phyloP scores from a whole-genome alignment of 306 rosid genomes.

The Cyclanthera cordifolia region DNA sequence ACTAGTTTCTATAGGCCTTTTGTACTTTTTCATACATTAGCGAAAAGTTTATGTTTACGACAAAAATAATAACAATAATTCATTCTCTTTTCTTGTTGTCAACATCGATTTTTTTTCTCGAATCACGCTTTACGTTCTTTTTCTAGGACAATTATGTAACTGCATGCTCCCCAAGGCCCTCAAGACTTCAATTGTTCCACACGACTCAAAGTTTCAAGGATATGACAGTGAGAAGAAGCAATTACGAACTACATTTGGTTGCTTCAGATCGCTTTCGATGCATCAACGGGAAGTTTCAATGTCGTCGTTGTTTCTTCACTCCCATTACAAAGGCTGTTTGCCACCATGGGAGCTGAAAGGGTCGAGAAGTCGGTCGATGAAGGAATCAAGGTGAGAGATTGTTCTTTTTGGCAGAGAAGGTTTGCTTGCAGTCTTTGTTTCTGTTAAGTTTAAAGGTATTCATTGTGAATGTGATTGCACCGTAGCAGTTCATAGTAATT shows the following conservation, averaged over 20 bases:
- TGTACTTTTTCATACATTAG: no score
- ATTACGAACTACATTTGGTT: conserved; percentile 52
- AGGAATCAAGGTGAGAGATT: conserved; percentile 26
- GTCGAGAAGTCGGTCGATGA: conserved; percentile 46
- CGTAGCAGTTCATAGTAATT: not conserved
- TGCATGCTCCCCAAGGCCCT: conserved; percentile 85
- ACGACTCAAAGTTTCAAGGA: conserved; percentile 41
- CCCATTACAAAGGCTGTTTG: conserved; percentile 82
- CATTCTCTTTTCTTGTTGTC: not conserved
- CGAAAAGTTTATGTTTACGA: no score
- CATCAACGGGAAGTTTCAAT: conserved; percentile 66
- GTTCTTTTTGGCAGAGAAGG: not conserved
- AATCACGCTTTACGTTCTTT: not conserved
- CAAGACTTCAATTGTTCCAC: conserved; percentile 45
- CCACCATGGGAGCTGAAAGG: conserved; percentile 74
- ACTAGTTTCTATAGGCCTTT: no score
- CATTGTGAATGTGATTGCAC: not conserved
- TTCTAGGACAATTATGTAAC: conserved; percentile 63
- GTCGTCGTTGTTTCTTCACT: conserved; percentile 77
- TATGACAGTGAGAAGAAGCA: conserved; percentile 56
- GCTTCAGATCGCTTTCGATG: conserved; percentile 69
- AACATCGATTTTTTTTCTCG: no score
- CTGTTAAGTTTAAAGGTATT: not conserved
- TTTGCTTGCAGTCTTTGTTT: not conserved
- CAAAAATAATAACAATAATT: no score